Base-by-base conservation (phyloP, 1,139 yeast species). In the Zygosaccharomyces pseudobailii region DNA sequence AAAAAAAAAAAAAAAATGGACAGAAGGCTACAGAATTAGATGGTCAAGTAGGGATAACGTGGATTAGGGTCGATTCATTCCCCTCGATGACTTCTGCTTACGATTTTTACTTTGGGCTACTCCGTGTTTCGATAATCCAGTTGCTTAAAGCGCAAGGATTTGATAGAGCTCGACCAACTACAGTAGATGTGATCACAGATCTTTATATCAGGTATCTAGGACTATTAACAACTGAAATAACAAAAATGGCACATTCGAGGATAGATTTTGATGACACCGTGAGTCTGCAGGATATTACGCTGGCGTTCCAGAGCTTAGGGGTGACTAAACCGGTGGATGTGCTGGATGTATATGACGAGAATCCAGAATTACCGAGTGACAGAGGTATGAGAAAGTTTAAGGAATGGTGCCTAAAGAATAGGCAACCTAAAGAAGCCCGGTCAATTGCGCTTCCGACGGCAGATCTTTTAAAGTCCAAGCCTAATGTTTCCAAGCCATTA, bases 101-200 rank as follows among this genome's bases (percentile, higher is more conserved):
- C 13, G 74, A 72, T 33, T 81, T 84, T 64, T 76, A 78, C 61
- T 82, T 77, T 58, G 72, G 84, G 21, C 65, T 84, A 38, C 71
- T 83, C 41, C 72, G 89, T 46, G 72, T 85, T 46, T 76, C 89
- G 0, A 74, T 84, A 49, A 77, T 84, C 24, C 95, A 79, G 68
- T 70, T 85, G 17, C 71, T 87, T 43, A 77, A 86, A 49, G 76
- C 87, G 0, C 74, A 79, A 19, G 95, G 95, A 1, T 82, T 86
- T 55, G 95, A 86, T 56, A 73, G 81, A 55, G 79, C 87, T 52
- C 71, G 79, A 40, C 84, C 87, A 1, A 69, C 77, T 6, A 74
- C 82, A 6, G 69, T 86, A 9, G 84, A 84, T 59, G 72, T 78
- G 3, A 55, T 84, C 27, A 79, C 89, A 0, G 92, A 84, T 55